phyloP scores from a whole-genome alignment of 371 early-diverging fungal species.

The Mortierella sp. region DNA sequence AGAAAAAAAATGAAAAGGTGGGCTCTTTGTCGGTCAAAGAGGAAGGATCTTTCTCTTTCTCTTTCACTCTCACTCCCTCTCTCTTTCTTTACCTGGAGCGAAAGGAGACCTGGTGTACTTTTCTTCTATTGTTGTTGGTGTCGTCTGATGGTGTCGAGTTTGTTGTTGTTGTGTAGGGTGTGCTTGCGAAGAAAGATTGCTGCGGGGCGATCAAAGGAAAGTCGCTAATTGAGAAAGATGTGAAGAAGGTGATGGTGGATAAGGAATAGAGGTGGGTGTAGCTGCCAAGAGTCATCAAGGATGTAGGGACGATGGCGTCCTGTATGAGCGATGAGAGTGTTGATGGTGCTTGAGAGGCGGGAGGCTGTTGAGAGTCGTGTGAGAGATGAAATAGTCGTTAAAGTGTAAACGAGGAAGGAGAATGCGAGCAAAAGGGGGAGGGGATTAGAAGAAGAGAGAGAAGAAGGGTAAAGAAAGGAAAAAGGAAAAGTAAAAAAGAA shows the following conservation, averaged over 20 bases:
- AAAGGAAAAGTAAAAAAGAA: background rate
- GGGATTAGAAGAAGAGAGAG: background rate
- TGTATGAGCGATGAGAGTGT: background rate
- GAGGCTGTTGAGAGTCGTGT: background rate
- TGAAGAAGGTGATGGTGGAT: background rate
- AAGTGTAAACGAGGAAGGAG: background rate
- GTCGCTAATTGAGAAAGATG: background rate
- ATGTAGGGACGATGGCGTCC: background rate
- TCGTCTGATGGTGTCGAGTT: background rate
- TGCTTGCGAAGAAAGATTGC: background rate
- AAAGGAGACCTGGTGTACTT: background rate
- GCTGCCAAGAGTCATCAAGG: background rate
- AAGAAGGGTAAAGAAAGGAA: background rate
- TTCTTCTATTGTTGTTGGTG: background rate
- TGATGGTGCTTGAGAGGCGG: background rate
- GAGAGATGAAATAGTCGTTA: too few species aligned
- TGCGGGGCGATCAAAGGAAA: background rate
- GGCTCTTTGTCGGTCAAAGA: constrained; percentile 2
- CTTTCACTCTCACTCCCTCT: background rate
- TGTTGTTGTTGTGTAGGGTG: background rate
- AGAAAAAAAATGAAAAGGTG: background rate
- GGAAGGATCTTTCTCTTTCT: constrained; percentile 2
- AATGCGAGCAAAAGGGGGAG: background rate
- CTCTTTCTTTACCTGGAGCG: background rate
- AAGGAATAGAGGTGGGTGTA: background rate